Percentiles rank a stretch among this genome's conserved stretches.
phyloP scores from a whole-genome alignment of 1,284 basidiomycete species.

The Omphalotus olearius region DNA sequence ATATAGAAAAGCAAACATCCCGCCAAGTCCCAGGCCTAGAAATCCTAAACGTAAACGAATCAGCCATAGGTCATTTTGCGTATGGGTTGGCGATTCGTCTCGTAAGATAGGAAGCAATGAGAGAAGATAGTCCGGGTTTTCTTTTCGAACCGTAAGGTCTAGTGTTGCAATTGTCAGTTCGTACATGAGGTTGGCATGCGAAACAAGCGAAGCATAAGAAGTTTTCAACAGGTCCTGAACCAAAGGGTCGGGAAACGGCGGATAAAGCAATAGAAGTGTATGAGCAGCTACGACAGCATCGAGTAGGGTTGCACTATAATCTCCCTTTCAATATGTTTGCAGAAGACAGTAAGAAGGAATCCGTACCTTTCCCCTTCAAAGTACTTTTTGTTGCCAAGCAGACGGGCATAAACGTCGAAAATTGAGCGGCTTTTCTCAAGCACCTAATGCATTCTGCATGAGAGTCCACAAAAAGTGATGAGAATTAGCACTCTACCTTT shows the following conservation, averaged over 20 bases:
- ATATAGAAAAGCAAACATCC: slow-evolving; percentile 26
- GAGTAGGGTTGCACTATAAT: slow-evolving; percentile 23
- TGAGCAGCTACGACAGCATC: slow-evolving; percentile 68
- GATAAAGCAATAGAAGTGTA: slow-evolving; percentile 52
- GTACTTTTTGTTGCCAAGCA: slow-evolving; percentile 49
- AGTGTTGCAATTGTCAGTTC: slow-evolving; percentile 14
- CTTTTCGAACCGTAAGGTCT: background rate
- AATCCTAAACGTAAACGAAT: slow-evolving; percentile 34
- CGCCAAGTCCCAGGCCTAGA: slow-evolving; percentile 31
- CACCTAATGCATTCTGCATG: slow-evolving; percentile 35
- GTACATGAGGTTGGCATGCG: slow-evolving; percentile 52
- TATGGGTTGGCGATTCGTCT: background rate
- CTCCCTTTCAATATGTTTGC: background rate
- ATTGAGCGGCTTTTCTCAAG: slow-evolving; percentile 52
- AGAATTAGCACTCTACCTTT: slow-evolving; percentile 39
- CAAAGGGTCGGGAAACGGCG: slow-evolving; percentile 58
- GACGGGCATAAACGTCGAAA: slow-evolving; percentile 53
- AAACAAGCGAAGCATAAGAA: slow-evolving; percentile 50
- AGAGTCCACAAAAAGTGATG: background rate
- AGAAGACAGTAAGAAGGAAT: background rate
- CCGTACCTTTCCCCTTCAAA: slow-evolving; percentile 46
- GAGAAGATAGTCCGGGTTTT: background rate
- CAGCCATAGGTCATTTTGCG: slow-evolving; percentile 13
- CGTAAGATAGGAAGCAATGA: background rate
- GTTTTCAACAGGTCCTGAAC: slow-evolving; percentile 49